These are phyloP conservation scores for Bromus sterilis DNA, from an alignment of 176 grass and related monocot species.

Conservation along the genomic window DNA sequence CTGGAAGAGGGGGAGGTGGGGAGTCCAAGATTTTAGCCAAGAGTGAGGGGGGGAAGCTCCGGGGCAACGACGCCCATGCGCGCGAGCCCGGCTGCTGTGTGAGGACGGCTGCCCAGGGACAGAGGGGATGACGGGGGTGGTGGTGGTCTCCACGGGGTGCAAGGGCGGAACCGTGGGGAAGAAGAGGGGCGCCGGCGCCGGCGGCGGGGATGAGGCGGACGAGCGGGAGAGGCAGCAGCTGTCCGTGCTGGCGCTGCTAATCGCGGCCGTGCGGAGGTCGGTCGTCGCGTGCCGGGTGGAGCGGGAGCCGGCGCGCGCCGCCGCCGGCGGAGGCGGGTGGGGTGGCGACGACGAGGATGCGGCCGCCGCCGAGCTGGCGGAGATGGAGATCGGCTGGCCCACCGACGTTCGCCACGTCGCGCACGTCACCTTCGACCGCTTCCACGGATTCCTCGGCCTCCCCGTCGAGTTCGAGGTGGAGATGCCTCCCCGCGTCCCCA, in stretches of 20 bases:
- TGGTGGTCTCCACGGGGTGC: slow-evolving; percentile 69
- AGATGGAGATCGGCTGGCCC: slow-evolving; percentile 85
- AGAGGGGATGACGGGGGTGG: slow-evolving; percentile 54
- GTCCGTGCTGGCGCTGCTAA: slow-evolving; percentile 44
- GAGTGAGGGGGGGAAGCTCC: background rate
- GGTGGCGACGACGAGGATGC: background rate
- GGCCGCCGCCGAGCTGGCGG: slow-evolving; percentile 7
- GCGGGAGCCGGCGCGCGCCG: background rate
- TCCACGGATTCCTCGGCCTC: slow-evolving; percentile 85
- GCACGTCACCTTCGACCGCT: slow-evolving; percentile 91
- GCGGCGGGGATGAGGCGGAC: slow-evolving; percentile 13
- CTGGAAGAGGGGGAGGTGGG: background rate
- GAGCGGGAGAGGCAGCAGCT: slow-evolving; percentile 36
- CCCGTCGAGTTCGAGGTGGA: slow-evolving; percentile 89
- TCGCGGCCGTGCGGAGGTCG: slow-evolving; percentile 67
- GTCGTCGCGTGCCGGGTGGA: slow-evolving; percentile 76
- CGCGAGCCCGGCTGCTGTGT: background rate
- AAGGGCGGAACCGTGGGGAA: slow-evolving; percentile 37
- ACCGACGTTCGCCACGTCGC: slow-evolving; percentile 81
- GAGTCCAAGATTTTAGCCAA: background rate
- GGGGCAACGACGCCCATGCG: background rate
- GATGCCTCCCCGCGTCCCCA: slow-evolving; percentile 75
- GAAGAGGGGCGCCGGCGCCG: background rate
- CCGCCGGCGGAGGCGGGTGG: background rate
- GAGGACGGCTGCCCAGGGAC: background rate